Evolutionary conservation across 2,329 filamentous ascomycete genomes (phyloP), one percentile per base, ranked within the genome.

Genomic region (Chrysosporium keratinophilum): DNA sequence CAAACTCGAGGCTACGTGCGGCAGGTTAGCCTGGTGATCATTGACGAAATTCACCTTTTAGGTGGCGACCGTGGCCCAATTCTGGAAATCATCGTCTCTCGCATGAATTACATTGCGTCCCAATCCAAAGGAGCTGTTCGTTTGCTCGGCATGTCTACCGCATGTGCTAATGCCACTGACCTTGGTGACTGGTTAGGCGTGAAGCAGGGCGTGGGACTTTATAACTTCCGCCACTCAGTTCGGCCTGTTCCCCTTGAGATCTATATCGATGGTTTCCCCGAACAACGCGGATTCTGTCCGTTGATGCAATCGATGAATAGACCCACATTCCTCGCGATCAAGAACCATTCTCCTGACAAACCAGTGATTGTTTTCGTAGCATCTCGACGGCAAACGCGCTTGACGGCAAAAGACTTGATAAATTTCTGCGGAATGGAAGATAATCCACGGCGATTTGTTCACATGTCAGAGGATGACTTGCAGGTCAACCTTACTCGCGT

Each of bases 251-350:
- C 94, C 0, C 71, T 98, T 39, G 91, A 98, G 67, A 87, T 96
- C 42, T 98, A 88, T 69, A 98, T 98, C 60, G 93, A 98, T 67
- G 94, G 93, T 0, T 98, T 98, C 66, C 90, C 93, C 0, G 88
- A 97, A 65, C 85, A 93, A 61, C 81, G 91, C 56, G 93, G 93
- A 0, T 98, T 98, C 74, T 97, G 91, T 63, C 89, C 93, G 0
- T 72, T 98, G 60, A 98, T 98, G 93, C 91, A 97, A 71, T 95
- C 89, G 0, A 98, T 98, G 93, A 98, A 98, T 65, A 80, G 93
- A 5, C 93, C 93, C 1, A 96, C 93, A 0, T 98, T 97, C 71
- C 74, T 97, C 33, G 93, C 93, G 0, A 93, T 98, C 69, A 96
- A 98, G 69, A 88, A 84, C 10, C 94, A 98, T 70, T 96, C 90